Percentiles rank a stretch among this genome's conserved stretches.
These are phyloP conservation scores for Thermomucor indicae-seudaticae DNA, from an alignment of 371 early-diverging fungal genomes.

Conservation along the genomic window DNA sequence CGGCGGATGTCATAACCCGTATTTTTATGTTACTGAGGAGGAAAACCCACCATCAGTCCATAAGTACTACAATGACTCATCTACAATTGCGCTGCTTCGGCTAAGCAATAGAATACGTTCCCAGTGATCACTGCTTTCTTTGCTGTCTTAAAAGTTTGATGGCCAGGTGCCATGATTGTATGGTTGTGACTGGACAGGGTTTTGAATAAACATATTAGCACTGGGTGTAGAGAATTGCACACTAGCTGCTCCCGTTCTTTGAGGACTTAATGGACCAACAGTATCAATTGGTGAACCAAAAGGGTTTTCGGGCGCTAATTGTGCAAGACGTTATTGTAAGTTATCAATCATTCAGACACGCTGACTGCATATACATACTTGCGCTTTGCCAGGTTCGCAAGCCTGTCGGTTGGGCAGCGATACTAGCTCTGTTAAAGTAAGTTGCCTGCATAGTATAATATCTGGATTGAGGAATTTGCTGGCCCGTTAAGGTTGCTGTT, in stretches of 20 bases:
- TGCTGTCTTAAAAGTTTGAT: too few species aligned
- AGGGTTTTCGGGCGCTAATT: conserved; percentile 47
- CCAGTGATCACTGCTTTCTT: too few species aligned
- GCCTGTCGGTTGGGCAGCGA: conserved; percentile 44
- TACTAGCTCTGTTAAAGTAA: conserved; percentile 9
- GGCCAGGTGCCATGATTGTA: too few species aligned
- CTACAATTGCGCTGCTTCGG: too few species aligned
- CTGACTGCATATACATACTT: conserved; percentile 26
- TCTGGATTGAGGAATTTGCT: too few species aligned
- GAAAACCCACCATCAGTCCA: too few species aligned
- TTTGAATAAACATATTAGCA: conserved; percentile 30
- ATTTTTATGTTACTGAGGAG: too few species aligned
- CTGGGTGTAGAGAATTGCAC: conserved; percentile 43
- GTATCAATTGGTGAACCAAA: conserved; percentile 44
- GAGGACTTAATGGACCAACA: conserved; percentile 22
- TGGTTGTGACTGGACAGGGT: conserved; percentile 26
- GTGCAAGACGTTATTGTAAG: background rate
- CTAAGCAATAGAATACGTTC: too few species aligned
- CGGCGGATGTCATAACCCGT: too few species aligned
- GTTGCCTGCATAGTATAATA: too few species aligned
- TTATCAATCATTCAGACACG: background rate
- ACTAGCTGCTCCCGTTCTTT: conserved; percentile 30
- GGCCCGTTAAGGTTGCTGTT: background rate
- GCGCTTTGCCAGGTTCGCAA: conserved; percentile 47
- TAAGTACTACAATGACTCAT: too few species aligned